Evolutionary conservation across 257 asterid genomes (phyloP), one percentile per base, ranked within the genome.

Genomic region (Ocimum tenuiflorum): DNA sequence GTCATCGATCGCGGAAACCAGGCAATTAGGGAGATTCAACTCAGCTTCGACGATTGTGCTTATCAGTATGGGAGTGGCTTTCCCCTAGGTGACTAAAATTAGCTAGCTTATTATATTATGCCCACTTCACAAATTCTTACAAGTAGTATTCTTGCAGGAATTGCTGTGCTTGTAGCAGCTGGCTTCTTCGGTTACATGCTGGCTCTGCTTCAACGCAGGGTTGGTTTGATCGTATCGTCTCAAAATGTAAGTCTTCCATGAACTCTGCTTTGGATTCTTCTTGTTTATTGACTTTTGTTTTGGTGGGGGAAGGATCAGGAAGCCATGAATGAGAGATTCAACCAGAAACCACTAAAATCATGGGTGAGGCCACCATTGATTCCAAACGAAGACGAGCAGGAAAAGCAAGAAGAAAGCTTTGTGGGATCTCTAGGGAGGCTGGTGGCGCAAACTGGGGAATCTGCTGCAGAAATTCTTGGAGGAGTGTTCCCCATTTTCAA

Each of bases 111-210:
- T 12, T 48, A 20, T 70, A 54, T n/a, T n/a, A n/a, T n/a, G n/a
- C n/a, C n/a, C 7, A 43, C 0, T 46, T 52, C 39, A 31, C 29
- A 35, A 8, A 64, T 14, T 39, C 35, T 18, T 68, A 14, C 60
- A 27, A 48, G 58, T 66, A 8, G 12, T n/a, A n/a, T n/a, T 6
- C 42, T 62, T 76, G 73, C 88, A 94, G 99, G 97, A 42, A 70
- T 88, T 52, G 89, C 85, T 12, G 91, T 94, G 73, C 92, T 90
- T 67, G 49, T 83, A 48, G 91, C 91, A 1, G 97, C 97, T 68
- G 99, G 91, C 42, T 90, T 91, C 80, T 86, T 94, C 13, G 99
- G 99, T 52, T 94, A 94, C 64, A 84, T 90, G 97, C 77, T 94
- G 58, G 99, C 95, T 1, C 68, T 90, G 80, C 88, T 94, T 65